Evolutionary conservation across 1,139 yeast genomes (phyloP), one percentile per base, ranked within the genome.

Genomic region (Debaryomyces robertsiae): DNA sequence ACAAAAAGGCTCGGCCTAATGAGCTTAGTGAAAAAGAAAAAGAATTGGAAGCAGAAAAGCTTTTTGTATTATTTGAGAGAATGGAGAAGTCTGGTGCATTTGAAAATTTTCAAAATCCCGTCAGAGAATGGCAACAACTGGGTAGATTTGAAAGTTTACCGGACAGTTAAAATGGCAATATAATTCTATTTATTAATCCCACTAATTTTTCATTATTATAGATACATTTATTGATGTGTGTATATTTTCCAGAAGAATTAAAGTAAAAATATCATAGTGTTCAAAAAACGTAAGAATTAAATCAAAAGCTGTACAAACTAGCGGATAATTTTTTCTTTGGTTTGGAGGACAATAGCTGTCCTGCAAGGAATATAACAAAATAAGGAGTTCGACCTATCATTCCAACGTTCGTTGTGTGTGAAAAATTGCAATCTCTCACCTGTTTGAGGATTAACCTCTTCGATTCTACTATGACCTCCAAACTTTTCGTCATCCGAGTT

Each of bases 281-380:
- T n/a, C n/a, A n/a, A n/a, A n/a, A n/a, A n/a, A 19, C 22, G 7
- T 19, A 19, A 19, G 22, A 19, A 19, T 19, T 19, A 19, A 19
- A 19, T 19, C 22, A 19, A 19, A 7, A 6, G 7, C 7, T 19
- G n/a, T 19, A 19, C 5, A 3, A 9, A 10, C 13, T 22, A 16
- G 6, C 22, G 18, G 25, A 33, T 27, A 27, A 39, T 19, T 27
- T 34, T 39, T 24, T 52, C 55, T 35, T 51, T 52, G 35, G 57
- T 46, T 48, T 61, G 67, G 44, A 88, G 69, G 18, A 89, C 91
- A 32, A 91, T 53, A 0, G 87, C 98, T 10, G 87, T 78, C 63
- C 98, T 81, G 38, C 76, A 73, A 13, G 98, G 98, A 52, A 90
- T 74, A 60, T 93, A 93, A 11, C 89, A 84, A 63, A 88, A 87